Percentiles rank a stretch among this genome's conserved stretches.
phyloP scores from a whole-genome alignment of 2,329 filamentous ascomycete species.

The Elsinoe necatrix region DNA sequence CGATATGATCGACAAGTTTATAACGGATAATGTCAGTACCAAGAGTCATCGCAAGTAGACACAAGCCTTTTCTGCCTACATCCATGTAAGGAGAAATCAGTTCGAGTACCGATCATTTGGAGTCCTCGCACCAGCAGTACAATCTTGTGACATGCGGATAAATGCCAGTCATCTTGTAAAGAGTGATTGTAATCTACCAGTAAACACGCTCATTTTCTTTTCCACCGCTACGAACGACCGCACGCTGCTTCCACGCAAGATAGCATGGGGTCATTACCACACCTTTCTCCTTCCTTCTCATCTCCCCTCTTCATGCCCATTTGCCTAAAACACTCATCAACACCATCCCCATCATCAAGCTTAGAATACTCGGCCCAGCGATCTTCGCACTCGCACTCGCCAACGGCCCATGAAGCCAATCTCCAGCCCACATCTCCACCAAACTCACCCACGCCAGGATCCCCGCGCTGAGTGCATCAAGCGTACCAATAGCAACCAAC shows the following conservation, averaged over 20 bases:
- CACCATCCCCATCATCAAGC: constrained; percentile 52
- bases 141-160: no score
- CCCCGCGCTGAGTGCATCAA: constrained; percentile 65
- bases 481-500: constrained; percentile 61
- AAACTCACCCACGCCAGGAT: constrained; percentile 73
- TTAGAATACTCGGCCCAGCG: constrained; percentile 38
- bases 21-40: not conserved
- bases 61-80: no score
- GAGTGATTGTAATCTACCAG: constrained; percentile 1
- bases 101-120: no score
- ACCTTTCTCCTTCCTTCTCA: not conserved
- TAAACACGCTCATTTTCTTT: not conserved
- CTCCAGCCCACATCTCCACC: constrained; percentile 70
- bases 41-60: no score
- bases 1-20: not conserved
- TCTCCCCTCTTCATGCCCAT: constrained; percentile 49
- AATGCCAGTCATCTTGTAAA: not conserved
- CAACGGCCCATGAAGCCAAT: constrained; percentile 54
- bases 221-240: not conserved
- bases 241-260: not conserved
- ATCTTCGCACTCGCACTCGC: constrained; percentile 43
- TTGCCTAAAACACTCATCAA: constrained; percentile 67
- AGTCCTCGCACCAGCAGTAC: no score
- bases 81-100: no score
- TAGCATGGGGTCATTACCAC: constrained; percentile 4